Conservation (phyloP, 176 grass and related monocot genomes). For the Cenchrus purpureus region DNA sequence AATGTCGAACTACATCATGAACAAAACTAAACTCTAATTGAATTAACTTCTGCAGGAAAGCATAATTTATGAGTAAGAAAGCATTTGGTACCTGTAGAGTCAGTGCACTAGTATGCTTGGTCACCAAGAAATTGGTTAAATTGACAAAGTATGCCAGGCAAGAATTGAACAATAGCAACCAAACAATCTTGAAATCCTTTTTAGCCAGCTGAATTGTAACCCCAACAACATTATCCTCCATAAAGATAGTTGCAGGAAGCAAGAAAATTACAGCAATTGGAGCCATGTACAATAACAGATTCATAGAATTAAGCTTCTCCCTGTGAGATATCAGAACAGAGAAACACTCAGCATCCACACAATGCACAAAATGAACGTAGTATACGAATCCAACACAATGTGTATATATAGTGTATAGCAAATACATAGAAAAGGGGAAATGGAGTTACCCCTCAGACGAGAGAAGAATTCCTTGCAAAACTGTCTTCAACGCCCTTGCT, state of each 20-base stretch:
- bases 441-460: constrained; percentile 71
- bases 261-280: constrained; percentile 80
- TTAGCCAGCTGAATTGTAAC: constrained; percentile 68
- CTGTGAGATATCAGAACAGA: constrained; percentile 42
- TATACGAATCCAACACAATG: constrained; percentile 18
- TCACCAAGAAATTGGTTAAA: constrained; percentile 95
- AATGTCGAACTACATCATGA: constrained; percentile 10
- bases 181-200: constrained; percentile 69
- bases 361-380: constrained; percentile 14
- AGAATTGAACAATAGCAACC: constrained; percentile 78
- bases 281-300: constrained; percentile 90
- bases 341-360: not conserved
- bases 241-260: constrained; percentile 78
- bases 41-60: not conserved
- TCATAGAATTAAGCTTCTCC: constrained; percentile 97
- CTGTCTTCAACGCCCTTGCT: constrained; percentile 77
- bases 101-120: constrained; percentile 87
- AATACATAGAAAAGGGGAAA: constrained; percentile 21
- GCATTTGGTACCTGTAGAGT: constrained; percentile 64
- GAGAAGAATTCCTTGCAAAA: constrained; percentile 83
- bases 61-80: constrained; percentile 28
- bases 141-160: constrained; percentile 85
- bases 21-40: constrained; percentile 1
- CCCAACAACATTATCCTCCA: constrained; percentile 78
- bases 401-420: not conserved